Base-by-base conservation (phyloP, 768 basidiomycete genomes). In the Lactarius sanguifluus region DNA sequence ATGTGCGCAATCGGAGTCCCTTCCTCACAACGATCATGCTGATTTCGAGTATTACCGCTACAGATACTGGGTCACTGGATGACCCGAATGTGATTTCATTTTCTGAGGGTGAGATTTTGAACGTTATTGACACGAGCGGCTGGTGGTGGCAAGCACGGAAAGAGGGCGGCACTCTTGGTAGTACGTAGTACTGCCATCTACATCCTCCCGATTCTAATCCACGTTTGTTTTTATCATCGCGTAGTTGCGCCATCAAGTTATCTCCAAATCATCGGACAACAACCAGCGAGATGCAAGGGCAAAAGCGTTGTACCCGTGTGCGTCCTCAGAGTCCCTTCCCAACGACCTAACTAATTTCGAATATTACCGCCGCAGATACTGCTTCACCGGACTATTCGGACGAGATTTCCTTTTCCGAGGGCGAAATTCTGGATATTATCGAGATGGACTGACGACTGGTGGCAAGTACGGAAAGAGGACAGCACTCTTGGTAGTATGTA, bases 51-150 rank as follows among this genome's bases (percentile, higher is more conserved):
- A 57, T 57, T 58, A n/a, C 34, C 43, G 20, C 40, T 55, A 34
- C 77, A 98, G 96, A 99, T 79, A 85, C 85, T 58, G 96, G 94
- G 20, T 92, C 91, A 2, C 81, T 90, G 34, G 95, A 98, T 64
- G 97, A 99, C 76, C 92, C 96, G 12, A 96, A 92, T 74, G 97
- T 98, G 78, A 90, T 99, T 45, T 92, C 92, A 59, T 98, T 99
- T 77, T 73, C 79, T 59, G 97, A 98, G 76, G 94, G 94, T 62
- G 96, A 98, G 74, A 81, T 93, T 50, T 85, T 98, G 68, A 94
- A 97, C 68, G 90, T 98, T 63, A 76, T 95, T 64, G 96, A 98
- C 78, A 94, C 92, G 77, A 86, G 91, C 72, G 92, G 34, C 34
- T 9, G 9, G 34, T 10, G 9, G 34, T 34, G 34, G 34, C 34